Base-by-base conservation (phyloP, 495 filamentous ascomycete species). In the Oidiodendron maius region DNA sequence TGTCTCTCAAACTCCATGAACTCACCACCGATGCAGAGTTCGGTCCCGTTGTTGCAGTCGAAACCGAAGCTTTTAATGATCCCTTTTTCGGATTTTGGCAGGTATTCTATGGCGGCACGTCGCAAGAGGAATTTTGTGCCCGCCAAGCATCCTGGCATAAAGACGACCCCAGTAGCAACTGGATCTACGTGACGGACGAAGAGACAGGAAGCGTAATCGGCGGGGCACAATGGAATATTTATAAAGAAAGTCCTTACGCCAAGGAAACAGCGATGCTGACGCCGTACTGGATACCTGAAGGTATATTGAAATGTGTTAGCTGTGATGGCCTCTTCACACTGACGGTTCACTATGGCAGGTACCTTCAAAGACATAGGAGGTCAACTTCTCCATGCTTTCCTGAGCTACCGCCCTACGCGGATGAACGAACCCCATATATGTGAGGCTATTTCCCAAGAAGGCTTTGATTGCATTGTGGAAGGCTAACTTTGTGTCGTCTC, bases 221-320 rank as follows among this genome's bases (percentile, higher is more conserved):
- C 8, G 62, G 41, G 34, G 66, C 62, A 3, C 34, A 56, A 40
- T 72, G 66, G 67, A 60, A 60, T 36, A 59, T 66, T 24, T 61
- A 57, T 28, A 50, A 56, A 11, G 50, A 60, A 17, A 63, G 61
- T 46, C 56, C 51, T 17, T 55, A 64, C 47, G 44, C 43, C 28
- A 23, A 48, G 28, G 41, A 41, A 28, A 21, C 49, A 28, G 9
- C 49, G 16, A 21, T 39, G 21, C 48, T 51, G 30, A 37, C 23
- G 50, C 51, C 58, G 52, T 53, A 57, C 48, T 71, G 68, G 68
- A 51, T 61, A 47, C 61, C 63, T 11, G 66, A 71, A 54, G 66
- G 68, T 66, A 52, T 39, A 61, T 34, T 38, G 4, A 32, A 12
- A 37, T 26, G 20, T 32, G 16, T n/a, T 30, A 25, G 22, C 38